Base-by-base conservation (phyloP, 2,329 filamentous ascomycete genomes). In the Westerdykella ornata region DNA sequence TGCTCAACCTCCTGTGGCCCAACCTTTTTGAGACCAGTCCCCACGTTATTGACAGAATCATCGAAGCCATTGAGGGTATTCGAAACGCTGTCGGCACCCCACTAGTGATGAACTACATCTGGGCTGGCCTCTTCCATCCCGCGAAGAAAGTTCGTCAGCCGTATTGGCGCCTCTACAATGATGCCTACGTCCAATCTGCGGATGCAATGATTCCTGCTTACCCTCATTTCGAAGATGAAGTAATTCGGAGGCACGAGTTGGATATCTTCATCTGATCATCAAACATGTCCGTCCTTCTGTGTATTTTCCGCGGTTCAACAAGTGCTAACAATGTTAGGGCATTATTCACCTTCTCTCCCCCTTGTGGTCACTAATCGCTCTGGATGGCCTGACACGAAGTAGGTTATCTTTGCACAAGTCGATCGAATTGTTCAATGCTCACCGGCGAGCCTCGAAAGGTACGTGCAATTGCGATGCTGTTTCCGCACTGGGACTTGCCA, bases 131-230 rank as follows among this genome's bases (percentile, higher is more conserved):
- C 14, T 98, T 98, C 75, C 94, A 98, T 63, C 90, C 92, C 0
- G 92, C 92, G 3, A 79, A 92, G 48, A 97, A 97, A 71, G 92
- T 98, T 40, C 79, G 92, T 46, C 83, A 81, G 49, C 92, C 94
- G 15, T 98, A 97, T 71, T 98, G 92, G 90, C 77, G 92, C 44
- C 72, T 98, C 33, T 96, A 96, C 71, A 98, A 98, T 58, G 88
- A 96, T 65, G 88, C 89, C 3, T 98, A 98, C 62, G 90, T 97
- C 36, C 87, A 94, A 62, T 82, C 78, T 22, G 90, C 90, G 14
- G 92, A 98, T 67, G 81, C 88, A 19, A 94, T 98, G 81, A 85
- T 98, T 41, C 94, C 92, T 2, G 96, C 95, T 60, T 98, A 96
- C 63, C 92, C 90, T 1, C 84, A 84, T 50, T 68, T 96, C 49